These are phyloP conservation scores for Diplodia scrobiculata DNA, from an alignment of 2,329 filamentous ascomycete species.

Conservation along the genomic window DNA sequence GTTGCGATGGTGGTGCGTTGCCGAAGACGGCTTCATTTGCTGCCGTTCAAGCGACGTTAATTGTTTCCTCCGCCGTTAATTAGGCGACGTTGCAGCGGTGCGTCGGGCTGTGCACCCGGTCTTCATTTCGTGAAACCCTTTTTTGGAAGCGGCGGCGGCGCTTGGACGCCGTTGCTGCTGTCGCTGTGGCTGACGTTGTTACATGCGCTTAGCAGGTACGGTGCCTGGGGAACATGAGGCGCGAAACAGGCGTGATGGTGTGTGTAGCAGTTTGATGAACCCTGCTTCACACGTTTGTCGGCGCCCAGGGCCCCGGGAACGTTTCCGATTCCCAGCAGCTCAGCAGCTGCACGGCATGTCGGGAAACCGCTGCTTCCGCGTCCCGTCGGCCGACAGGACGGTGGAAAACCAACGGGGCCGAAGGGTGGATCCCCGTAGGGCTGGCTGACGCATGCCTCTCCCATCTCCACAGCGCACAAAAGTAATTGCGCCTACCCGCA, in stretches of 20 bases:
- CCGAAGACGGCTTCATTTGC: background rate
- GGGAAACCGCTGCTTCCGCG: background rate
- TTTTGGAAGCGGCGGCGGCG: background rate
- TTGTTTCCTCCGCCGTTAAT: background rate
- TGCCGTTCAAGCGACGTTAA: background rate
- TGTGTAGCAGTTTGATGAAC: background rate
- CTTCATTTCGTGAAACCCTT: background rate
- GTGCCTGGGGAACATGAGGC: background rate
- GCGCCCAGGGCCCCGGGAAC: background rate
- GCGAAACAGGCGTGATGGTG: background rate
- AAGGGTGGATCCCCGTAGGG: background rate
- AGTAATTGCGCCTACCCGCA: background rate
- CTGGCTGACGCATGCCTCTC: background rate
- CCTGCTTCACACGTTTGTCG: background rate
- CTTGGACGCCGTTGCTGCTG: background rate
- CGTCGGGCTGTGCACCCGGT: background rate
- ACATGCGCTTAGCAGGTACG: background rate
- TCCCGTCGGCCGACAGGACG: background rate
- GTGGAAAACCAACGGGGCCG: background rate
- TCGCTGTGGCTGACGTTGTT: background rate
- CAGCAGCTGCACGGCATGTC: too few relatives aligned
- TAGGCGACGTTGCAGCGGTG: background rate
- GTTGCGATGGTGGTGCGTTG: background rate
- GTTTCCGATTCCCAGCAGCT: background rate
- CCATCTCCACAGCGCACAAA: background rate